phyloP scores from a whole-genome alignment of 2,329 filamentous ascomycete species.

The Exophiala mesophila region DNA sequence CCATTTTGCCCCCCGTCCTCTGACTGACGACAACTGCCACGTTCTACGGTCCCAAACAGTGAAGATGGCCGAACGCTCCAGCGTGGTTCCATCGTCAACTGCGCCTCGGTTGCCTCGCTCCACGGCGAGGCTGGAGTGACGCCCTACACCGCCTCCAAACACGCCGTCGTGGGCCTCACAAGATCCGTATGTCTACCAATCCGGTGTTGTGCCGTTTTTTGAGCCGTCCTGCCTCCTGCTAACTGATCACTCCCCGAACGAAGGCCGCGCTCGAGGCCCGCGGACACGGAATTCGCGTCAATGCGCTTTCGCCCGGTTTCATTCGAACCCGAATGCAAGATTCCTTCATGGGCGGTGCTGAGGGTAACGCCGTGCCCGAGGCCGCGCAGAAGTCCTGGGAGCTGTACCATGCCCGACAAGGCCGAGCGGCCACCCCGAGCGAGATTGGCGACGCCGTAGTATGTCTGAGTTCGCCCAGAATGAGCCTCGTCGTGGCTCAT shows the following conservation, averaged over 20 bases:
- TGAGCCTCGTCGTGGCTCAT: conserved; percentile 9
- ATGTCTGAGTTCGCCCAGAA: conserved; percentile 61
- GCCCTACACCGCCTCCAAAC: conserved; percentile 52
- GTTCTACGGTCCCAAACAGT: conserved; percentile 34
- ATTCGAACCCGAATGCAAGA: conserved; percentile 46
- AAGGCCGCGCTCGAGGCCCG: conserved; percentile 54
- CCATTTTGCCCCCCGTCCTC: no score
- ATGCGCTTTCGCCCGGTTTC: conserved; percentile 35
- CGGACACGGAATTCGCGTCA: conserved; percentile 28
- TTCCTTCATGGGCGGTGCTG: conserved; percentile 12
- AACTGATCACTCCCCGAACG: background rate
- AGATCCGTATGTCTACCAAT: conserved; percentile 40
- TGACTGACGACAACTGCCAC: no score
- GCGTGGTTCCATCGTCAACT: conserved; percentile 42
- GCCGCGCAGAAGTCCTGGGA: no score
- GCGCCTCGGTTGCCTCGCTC: conserved; percentile 35
- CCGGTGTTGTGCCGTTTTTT: no score
- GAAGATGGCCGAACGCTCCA: conserved; percentile 30
- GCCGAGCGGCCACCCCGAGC: conserved; percentile 46
- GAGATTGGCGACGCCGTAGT: conserved; percentile 59
- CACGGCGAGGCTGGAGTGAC: conserved; percentile 35
- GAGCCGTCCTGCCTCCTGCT: background rate
- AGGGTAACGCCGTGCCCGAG: background rate
- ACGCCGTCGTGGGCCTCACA: conserved; percentile 50
- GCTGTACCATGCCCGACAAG: conserved; percentile 31